These are phyloP conservation scores for Zalaria obscura DNA, from an alignment of 2,329 filamentous ascomycete genomes.

Conservation along the genomic window DNA sequence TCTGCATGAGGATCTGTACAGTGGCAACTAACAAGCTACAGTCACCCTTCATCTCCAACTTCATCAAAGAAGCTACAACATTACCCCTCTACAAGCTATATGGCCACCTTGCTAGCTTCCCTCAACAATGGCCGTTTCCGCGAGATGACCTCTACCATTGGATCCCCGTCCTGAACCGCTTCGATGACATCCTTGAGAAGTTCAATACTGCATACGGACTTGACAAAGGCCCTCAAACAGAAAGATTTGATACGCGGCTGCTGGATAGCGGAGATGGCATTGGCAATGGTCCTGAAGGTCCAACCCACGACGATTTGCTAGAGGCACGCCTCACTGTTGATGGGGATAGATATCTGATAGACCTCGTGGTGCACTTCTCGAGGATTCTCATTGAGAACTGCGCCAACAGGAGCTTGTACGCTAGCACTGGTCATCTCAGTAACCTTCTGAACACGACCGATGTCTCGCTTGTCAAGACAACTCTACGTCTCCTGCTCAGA, in stretches of 20 bases:
- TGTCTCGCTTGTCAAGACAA: slow-evolving; percentile 59
- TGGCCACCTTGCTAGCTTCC: slow-evolving; percentile 63
- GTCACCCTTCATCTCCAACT: slow-evolving; percentile 79
- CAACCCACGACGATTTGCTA: slow-evolving; percentile 3
- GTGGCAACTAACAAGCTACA: slow-evolving; percentile 21
- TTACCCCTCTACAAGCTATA: slow-evolving; percentile 65
- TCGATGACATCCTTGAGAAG: slow-evolving; percentile 73
- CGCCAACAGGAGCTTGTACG: slow-evolving; percentile 91
- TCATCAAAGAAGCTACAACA: slow-evolving; percentile 56
- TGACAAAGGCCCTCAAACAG: slow-evolving; percentile 63
- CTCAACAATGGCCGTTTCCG: slow-evolving; percentile 85
- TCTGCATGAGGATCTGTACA: slow-evolving; percentile 1
- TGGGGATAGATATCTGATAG: slow-evolving; percentile 67
- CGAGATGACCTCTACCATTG: slow-evolving; percentile 95
- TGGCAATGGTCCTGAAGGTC: slow-evolving; percentile 1
- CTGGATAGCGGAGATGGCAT: slow-evolving; percentile 46
- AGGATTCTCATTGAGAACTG: slow-evolving; percentile 83
- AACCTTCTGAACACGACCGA: slow-evolving; percentile 81
- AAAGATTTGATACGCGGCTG: slow-evolving; percentile 56
- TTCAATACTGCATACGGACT: slow-evolving; percentile 73
- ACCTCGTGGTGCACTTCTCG: slow-evolving; percentile 73
- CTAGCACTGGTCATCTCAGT: slow-evolving; percentile 80
- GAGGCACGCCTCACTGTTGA: slow-evolving; percentile 48
- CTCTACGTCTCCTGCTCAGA: slow-evolving; percentile 69
- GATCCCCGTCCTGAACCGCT: slow-evolving; percentile 87